A percentile compares a stretch with the other conserved stretches of the same genome.
Evolutionary conservation across 2,329 filamentous ascomycete species (phyloP).

Genomic region (Xylariomycetidae sp.): DNA sequence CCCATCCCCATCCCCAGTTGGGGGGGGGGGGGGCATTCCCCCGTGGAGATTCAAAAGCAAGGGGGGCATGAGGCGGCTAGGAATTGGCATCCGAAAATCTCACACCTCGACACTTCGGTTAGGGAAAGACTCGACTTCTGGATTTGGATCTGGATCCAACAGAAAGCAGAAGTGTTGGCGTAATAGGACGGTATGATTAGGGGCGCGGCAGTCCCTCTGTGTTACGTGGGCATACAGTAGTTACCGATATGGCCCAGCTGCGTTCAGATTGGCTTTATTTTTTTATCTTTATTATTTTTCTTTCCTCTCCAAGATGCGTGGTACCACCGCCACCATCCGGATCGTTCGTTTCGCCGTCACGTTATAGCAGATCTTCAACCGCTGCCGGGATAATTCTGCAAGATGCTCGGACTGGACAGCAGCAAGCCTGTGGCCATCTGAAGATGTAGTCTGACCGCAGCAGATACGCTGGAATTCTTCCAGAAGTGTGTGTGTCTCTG

Average conservation of each 20-base stretch:
- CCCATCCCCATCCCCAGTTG: conserved; percentile 11
- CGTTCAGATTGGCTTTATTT: too few species aligned
- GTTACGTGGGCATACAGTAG: too few species aligned
- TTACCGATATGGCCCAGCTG: too few species aligned
- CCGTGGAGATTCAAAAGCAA: conserved; percentile 13
- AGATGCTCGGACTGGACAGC: conserved; percentile 10
- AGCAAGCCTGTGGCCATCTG: conserved; percentile 10
- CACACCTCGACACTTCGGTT: conserved; percentile 17
- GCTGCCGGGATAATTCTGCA: conserved; percentile 18
- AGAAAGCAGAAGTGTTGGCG: neutral
- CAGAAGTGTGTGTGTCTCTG: too few species aligned
- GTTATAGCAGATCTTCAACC: conserved; percentile 14
- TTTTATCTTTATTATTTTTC: too few species aligned
- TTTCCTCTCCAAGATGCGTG: too few species aligned
- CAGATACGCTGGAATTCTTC: conserved; percentile 14
- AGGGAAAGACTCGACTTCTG: conserved; percentile 17
- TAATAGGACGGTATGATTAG: too few species aligned
- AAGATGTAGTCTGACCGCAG: conserved; percentile 4
- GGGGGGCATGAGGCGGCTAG: conserved; percentile 8
- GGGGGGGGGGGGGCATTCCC: conserved; percentile 6
- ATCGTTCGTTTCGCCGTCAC: conserved; percentile 5
- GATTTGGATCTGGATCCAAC: conserved; percentile 11
- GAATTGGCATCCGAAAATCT: conserved; percentile 9
- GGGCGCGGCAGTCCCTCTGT: too few species aligned
- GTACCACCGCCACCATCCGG: too few species aligned